A percentile compares a stretch with the other conserved stretches of the same genome.
phyloP scores from a whole-genome alignment of 2,329 filamentous ascomycete species.

The Aspergillus arachidicola region DNA sequence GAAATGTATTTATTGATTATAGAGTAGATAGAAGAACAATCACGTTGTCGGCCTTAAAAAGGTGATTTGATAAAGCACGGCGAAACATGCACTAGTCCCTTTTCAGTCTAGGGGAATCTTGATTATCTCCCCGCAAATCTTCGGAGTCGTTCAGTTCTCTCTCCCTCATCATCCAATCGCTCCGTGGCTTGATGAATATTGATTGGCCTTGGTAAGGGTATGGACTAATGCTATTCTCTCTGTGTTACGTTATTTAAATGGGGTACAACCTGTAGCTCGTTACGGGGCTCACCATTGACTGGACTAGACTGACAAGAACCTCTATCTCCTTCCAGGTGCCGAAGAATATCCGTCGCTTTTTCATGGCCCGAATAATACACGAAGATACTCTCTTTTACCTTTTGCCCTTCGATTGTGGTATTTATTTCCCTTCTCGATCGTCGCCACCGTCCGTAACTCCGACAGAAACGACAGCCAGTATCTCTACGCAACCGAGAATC shows the following conservation, averaged over 20 bases:
- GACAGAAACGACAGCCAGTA: not conserved
- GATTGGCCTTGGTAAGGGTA: not conserved
- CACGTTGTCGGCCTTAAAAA: not conserved
- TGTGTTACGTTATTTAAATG: not conserved
- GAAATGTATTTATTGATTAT: not conserved
- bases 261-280: not conserved
- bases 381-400: not conserved
- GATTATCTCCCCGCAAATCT: not conserved
- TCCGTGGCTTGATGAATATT: not conserved
- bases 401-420: not conserved
- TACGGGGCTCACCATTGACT: not conserved
- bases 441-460: too few relatives aligned
- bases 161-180: not conserved
- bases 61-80: not conserved
- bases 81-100: not conserved
- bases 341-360: slow-evolving; percentile 1
- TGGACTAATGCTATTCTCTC: too few relatives aligned
- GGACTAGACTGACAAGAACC: not conserved
- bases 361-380: not conserved
- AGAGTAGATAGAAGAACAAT: not conserved
- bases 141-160: slow-evolving; percentile 1
- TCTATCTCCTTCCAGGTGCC: not conserved
- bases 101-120: not conserved
- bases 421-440: not conserved
- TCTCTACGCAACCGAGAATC: slow-evolving; percentile 6